Base-by-base conservation (phyloP, 176 grass and related monocot species). In the Aegilops sharonensis region DNA sequence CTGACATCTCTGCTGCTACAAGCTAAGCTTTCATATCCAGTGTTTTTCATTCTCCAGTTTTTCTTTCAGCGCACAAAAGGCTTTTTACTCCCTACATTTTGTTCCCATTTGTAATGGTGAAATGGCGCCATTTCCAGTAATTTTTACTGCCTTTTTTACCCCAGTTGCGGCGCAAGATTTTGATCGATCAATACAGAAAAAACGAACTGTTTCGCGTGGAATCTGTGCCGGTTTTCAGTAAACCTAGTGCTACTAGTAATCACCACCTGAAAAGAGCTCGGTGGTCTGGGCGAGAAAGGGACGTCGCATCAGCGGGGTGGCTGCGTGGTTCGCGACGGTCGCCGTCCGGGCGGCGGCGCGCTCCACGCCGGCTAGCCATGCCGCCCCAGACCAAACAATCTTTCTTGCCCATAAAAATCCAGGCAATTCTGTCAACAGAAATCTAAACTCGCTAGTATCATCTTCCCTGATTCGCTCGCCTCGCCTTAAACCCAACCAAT, bases 281-380 rank as follows among this genome's bases (percentile, higher is more conserved):
- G 63, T 27, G 23, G 4, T 24, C 39, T 11, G 37, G 7, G 9
- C 20, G 72, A 77, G 72, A 85, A 25, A 36, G 83, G 29, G 83
- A 39, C 39, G 11, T 76, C 20, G 6, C 18, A 11, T 6, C 54
- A 32, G 56, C 13, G 13, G 59, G 14, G 30, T 11, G 84, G 79
- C 73, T 78, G 89, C 85, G 45, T 83, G 74, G 66, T 90, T 90
- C 89, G 60, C 70, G 79, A 6, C 65, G 82, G 18, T 24, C 37
- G 17, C 15, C 48, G 60, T 24, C 27, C 52, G 3, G 50, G 30
- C 43, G 74, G 74, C 56, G 89, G 89, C 84, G 59, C 20, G 43
- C 24, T 79, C 74, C 89, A 74, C 71, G 84, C 88, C 20, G 68
- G 54, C 52, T 56, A 47, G 15, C 8, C 56, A 67, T 68, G 7